A percentile compares a stretch with the other conserved stretches of the same genome.
These are phyloP conservation scores for Pisolithus albus DNA, from an alignment of 768 basidiomycete genomes.

Conservation along the genomic window DNA sequence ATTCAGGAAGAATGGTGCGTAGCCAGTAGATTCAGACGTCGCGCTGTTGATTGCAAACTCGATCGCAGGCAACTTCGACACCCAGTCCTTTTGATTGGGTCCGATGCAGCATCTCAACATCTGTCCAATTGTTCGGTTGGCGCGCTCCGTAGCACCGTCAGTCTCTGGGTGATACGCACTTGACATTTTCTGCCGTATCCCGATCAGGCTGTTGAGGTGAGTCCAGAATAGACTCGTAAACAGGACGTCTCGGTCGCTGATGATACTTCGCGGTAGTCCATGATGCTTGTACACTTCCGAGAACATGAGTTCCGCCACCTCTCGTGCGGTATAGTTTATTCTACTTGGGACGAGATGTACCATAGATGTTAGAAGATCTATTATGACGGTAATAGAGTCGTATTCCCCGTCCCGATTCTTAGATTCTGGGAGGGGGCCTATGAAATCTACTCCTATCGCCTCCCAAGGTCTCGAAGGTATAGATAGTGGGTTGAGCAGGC, in stretches of 20 bases:
- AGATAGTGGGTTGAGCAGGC: too few relatives aligned
- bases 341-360: constrained; percentile 17
- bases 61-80: not conserved
- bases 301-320: constrained; percentile 34
- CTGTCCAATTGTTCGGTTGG: constrained; percentile 7
- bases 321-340: constrained; percentile 22
- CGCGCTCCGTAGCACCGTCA: constrained; percentile 25
- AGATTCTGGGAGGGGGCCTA: constrained; percentile 21
- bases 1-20: constrained; percentile 13
- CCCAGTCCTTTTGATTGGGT: constrained; percentile 13
- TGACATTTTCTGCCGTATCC: constrained; percentile 16
- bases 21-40: constrained; percentile 11
- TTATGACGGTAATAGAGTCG: constrained; percentile 23
- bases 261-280: constrained; percentile 5
- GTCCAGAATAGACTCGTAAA: constrained; percentile 26
- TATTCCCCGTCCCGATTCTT: constrained; percentile 6
- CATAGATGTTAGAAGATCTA: constrained; percentile 13
- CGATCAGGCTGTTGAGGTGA: constrained; percentile 6
- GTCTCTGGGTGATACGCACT: constrained; percentile 28
- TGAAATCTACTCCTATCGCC: too few relatives aligned
- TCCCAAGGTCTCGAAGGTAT: too few relatives aligned
- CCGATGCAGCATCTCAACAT: constrained; percentile 5
- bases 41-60: too few relatives aligned
- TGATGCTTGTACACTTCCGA: constrained; percentile 28
- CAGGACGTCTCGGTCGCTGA: constrained; percentile 19